These are phyloP conservation scores for Epichloe scottii DNA, from an alignment of 2,329 filamentous ascomycete genomes.

Conservation along the genomic window DNA sequence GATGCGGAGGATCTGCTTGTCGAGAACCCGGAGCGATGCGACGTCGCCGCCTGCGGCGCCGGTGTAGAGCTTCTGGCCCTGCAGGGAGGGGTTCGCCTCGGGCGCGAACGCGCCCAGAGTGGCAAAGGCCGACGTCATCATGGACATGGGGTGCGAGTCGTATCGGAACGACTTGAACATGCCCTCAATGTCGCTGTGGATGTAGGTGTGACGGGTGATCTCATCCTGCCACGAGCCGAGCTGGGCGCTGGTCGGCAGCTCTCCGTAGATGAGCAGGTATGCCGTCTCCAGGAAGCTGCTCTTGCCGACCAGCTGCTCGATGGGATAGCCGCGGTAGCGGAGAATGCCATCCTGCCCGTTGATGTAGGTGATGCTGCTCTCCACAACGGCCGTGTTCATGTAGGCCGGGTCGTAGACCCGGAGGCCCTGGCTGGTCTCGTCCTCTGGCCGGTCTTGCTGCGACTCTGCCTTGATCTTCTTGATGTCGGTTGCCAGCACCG, in stretches of 20 bases:
- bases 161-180: slow-evolving; percentile 39
- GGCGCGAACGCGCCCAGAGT: slow-evolving; percentile 36
- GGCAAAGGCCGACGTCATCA: slow-evolving; percentile 36
- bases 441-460: slow-evolving; percentile 25
- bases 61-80: slow-evolving; percentile 37
- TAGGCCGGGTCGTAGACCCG: slow-evolving; percentile 38
- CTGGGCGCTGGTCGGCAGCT: slow-evolving; percentile 32
- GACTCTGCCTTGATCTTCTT: slow-evolving; percentile 33
- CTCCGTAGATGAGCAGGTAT: slow-evolving; percentile 38
- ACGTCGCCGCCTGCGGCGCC: slow-evolving; percentile 28
- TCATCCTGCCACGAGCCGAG: slow-evolving; percentile 30
- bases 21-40: slow-evolving; percentile 29
- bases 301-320: slow-evolving; percentile 36
- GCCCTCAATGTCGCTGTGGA: slow-evolving; percentile 35
- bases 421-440: slow-evolving; percentile 36
- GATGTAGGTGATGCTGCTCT: slow-evolving; percentile 39
- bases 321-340: slow-evolving; percentile 39
- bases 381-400: slow-evolving; percentile 39
- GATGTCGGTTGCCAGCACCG: slow-evolving; percentile 36
- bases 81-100: slow-evolving; percentile 36
- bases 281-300: slow-evolving; percentile 37
- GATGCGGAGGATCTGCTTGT: slow-evolving; percentile 40
- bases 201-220: slow-evolving; percentile 38
- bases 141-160: slow-evolving; percentile 40
- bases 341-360: slow-evolving; percentile 38